Conservation (phyloP, 306 rosid genomes). For the Castanopsis chinensis region DNA sequence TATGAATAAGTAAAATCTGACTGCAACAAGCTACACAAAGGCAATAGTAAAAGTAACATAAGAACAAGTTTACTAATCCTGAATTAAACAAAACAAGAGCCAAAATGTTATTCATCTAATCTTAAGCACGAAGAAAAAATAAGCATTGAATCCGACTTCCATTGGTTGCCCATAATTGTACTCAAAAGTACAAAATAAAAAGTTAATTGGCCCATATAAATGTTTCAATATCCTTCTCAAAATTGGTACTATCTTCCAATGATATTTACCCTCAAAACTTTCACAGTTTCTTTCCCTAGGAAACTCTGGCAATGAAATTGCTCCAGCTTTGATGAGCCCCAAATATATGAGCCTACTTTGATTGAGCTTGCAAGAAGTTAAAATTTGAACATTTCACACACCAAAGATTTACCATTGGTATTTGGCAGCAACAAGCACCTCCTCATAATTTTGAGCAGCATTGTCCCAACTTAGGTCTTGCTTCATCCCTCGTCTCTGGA, state of each 20-base stretch:
- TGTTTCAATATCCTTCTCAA: not conserved
- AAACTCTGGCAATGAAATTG: not conserved
- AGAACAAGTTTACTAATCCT: too few species aligned
- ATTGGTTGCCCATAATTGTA: not conserved
- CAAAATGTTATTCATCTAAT: not conserved
- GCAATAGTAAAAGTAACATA: too few species aligned
- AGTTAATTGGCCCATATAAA: not conserved
- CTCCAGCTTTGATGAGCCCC: not conserved
- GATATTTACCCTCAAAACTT: not conserved
- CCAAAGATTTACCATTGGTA: slow-evolving; percentile 59
- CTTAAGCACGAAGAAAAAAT: not conserved
- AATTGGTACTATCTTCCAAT: not conserved
- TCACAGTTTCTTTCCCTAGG: not conserved
- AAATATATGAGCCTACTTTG: not conserved
- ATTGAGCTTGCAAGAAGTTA: not conserved
- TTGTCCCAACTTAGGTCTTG: slow-evolving; percentile 93
- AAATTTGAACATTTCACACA: not conserved
- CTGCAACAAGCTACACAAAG: too few species aligned
- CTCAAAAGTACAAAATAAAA: not conserved
- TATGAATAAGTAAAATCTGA: too few species aligned
- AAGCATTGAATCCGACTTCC: not conserved
- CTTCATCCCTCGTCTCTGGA: slow-evolving; percentile 85
- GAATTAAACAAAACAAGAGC: too few species aligned
- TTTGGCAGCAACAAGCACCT: slow-evolving; percentile 88
- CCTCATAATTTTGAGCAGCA: slow-evolving; percentile 89